Evolutionary conservation across 2,329 filamentous ascomycete species (phyloP).

Genomic region (Neospermospora avenae): DNA sequence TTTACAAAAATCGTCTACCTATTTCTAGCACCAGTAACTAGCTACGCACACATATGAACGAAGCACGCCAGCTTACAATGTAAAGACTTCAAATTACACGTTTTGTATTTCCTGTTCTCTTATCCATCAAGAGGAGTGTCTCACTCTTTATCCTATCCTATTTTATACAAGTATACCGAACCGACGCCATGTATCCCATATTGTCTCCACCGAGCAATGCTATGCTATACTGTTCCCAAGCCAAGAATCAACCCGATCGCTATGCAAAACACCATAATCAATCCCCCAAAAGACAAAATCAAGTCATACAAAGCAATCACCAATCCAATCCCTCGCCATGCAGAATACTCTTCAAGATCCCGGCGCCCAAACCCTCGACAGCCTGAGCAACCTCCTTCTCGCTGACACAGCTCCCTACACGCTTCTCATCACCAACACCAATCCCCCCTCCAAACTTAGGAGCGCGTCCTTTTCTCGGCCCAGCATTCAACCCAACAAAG

Average conservation of each 20-base stretch:
- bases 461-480: constrained; percentile 61
- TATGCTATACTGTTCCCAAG: constrained; percentile 2
- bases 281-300: neutral
- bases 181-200: too few species aligned
- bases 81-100: neutral
- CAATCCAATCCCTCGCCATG: constrained; percentile 42
- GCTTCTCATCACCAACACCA: constrained; percentile 66
- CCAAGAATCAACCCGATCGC: constrained; percentile 16
- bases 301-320: neutral
- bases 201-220: neutral
- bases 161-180: constrained; percentile 6
- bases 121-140: neutral
- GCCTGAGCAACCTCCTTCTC: constrained; percentile 74
- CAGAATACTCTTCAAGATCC: constrained; percentile 61
- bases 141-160: neutral
- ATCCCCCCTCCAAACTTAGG: constrained; percentile 49
- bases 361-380: constrained; percentile 59
- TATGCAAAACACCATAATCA: constrained; percentile 19
- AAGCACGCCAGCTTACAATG: neutral
- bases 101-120: neutral
- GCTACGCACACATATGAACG: too few species aligned
- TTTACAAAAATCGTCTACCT: too few species aligned
- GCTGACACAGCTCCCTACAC: constrained; percentile 75
- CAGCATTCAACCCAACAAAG: constrained; percentile 59
- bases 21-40: too few species aligned